phyloP scores from a whole-genome alignment of 495 filamentous ascomycete species.

The Neurospora sp. region DNA sequence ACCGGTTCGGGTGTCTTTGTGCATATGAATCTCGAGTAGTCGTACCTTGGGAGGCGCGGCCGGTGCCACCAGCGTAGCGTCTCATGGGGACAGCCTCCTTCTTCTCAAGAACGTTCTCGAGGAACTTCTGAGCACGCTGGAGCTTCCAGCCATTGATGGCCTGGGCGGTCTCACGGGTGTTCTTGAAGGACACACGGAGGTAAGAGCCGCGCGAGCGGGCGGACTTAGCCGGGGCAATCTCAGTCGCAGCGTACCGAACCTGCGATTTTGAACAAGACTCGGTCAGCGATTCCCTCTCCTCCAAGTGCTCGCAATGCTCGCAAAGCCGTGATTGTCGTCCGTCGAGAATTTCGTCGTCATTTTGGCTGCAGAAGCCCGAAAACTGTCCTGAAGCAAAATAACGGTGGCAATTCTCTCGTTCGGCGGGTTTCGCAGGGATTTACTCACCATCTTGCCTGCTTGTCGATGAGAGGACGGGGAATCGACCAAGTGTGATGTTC shows the following conservation, averaged over 20 bases:
- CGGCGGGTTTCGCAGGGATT: constrained; percentile 3
- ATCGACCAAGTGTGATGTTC: constrained; percentile 25
- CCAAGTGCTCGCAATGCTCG: neutral
- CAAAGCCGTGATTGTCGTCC: neutral
- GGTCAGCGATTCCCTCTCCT: constrained; percentile 23
- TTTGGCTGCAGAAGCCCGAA: neutral
- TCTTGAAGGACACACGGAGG: constrained; percentile 98
- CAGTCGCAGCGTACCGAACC: constrained; percentile 96
- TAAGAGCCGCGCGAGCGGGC: constrained; percentile 95
- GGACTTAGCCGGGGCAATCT: constrained; percentile 82
- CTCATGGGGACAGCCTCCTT: constrained; percentile 95
- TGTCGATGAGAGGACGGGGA: constrained; percentile 23
- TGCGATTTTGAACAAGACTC: constrained; percentile 29
- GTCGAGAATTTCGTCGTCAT: neutral
- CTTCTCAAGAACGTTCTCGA: constrained; percentile 93
- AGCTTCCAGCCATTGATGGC: constrained; percentile 99
- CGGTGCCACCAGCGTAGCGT: constrained; percentile 87
- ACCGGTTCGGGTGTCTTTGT: neutral
- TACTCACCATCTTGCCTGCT: constrained; percentile 32
- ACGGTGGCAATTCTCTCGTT: neutral
- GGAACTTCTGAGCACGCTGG: constrained; percentile 82
- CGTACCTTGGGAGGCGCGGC: constrained; percentile 93
- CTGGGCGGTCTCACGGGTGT: constrained; percentile 98
- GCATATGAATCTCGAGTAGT: constrained; percentile 14
- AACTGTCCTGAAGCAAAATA: neutral